Percentiles rank a stretch among this genome's conserved stretches.
Conservation (phyloP, 2,329 filamentous ascomycete species). For the Botryotinia convoluta region DNA sequence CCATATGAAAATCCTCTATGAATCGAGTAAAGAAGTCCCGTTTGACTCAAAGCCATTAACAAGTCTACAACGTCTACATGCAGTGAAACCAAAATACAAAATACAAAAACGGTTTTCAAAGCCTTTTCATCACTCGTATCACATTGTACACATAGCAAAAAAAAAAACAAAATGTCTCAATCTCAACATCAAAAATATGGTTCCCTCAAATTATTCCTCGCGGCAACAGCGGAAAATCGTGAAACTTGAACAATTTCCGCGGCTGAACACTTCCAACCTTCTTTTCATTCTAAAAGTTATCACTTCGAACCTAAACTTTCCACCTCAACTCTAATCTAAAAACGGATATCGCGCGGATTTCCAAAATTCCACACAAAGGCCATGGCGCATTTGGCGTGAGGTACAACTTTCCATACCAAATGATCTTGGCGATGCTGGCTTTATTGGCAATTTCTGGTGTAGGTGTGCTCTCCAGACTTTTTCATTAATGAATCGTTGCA, state of each 20-base stretch:
- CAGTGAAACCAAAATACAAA: neutral
- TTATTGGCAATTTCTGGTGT: neutral
- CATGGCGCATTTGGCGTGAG: neutral
- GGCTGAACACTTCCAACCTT: neutral
- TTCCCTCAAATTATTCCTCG: neutral
- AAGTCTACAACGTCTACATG: neutral
- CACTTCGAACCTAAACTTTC: neutral
- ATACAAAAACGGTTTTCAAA: neutral
- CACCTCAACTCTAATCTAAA: neutral
- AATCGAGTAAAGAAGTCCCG: conserved; percentile 6
- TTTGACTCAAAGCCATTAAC: neutral
- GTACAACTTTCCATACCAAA: neutral
- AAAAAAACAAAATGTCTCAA: neutral
- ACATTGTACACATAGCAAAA: neutral
- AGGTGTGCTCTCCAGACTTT: neutral
- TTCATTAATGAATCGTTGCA: neutral
- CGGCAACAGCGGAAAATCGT: conserved; percentile 5
- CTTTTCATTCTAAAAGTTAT: neutral
- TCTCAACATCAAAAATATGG: neutral
- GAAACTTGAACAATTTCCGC: neutral
- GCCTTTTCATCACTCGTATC: neutral
- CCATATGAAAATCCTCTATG: neutral
- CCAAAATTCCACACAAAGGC: neutral
- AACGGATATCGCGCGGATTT: neutral
- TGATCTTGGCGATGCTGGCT: neutral